Base-by-base conservation (phyloP, 805 yeast species). In the Candida saitoana region DNA sequence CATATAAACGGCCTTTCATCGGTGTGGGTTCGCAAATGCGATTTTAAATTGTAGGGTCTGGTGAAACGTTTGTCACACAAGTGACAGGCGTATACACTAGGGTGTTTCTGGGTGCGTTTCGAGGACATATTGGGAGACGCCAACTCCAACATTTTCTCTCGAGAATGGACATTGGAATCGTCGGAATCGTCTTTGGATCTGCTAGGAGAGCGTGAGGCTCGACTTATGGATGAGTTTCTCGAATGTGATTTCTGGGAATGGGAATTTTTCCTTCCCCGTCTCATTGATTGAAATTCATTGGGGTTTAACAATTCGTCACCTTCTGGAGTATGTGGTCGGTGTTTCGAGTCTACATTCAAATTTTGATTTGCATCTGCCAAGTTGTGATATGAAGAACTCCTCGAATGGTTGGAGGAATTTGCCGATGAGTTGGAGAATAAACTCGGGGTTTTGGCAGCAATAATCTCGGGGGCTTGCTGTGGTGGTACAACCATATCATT, bases 21-120 rank as follows among this genome's bases (percentile, higher is more conserved):
- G 0, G 95, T 85, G 59, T 87, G 99, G 0, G 98, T 91, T 44
- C 96, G 71, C 56, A 86, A 67, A 63, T 91, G 99, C 0, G 96
- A 87, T 51, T 91, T 87, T 50, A 91, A 69, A 57, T 93, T 93
- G 61, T 93, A 93, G 0, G 96, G 96, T 42, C 98, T 68, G 2
- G 98, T 91, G 59, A 91, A 91, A 38, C 82, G 69, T 62, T 88
- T 89, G 32, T 81, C 89, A 63, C 99, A 91, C 34, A 86, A 63
- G 44, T 82, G 80, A 60, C 98, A 91, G 2, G 84, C 84, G 61
- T 77, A 86, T 6, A 79, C 73, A 18, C 86, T 77, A 0, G 91
- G 91, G 54, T 82, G 82, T 47, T 82, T 84, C 51, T 84, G 88
- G 5, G 76, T 69, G 18, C 86, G 62, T 55, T 76, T 76, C 36